Evolutionary conservation across 306 rosid genomes (phyloP).

Genomic region (Delonix regia): DNA sequence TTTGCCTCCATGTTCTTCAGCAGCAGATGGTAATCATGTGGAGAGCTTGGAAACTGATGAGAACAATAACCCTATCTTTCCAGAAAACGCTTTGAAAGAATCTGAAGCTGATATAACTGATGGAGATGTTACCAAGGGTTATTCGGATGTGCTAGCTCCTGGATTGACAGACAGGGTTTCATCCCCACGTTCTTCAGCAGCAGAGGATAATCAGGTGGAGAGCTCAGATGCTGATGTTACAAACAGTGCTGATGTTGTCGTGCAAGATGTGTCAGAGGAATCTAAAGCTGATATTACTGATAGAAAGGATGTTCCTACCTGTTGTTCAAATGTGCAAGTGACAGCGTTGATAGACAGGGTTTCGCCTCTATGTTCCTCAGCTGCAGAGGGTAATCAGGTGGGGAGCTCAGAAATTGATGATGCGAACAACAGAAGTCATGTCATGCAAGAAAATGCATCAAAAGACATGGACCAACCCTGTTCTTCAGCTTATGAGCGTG

Average conservation of each 20-base stretch:
- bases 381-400: constrained; percentile 30
- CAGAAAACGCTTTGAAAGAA: constrained; percentile 7
- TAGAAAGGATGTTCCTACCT: background rate
- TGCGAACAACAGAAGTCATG: constrained; percentile 19
- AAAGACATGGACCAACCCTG: constrained; percentile 29
- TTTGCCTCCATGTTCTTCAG: constrained; percentile 34
- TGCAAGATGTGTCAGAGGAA: background rate
- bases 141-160: constrained; percentile 21
- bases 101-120: constrained; percentile 31
- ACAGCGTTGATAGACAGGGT: background rate
- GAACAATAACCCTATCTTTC: background rate
- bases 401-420: constrained; percentile 31
- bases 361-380: constrained; percentile 28
- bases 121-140: constrained; percentile 25
- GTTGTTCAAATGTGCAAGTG: constrained; percentile 24
- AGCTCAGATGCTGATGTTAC: constrained; percentile 29
- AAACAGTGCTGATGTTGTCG: background rate
- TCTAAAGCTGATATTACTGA: background rate
- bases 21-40: constrained; percentile 33
- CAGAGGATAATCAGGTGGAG: constrained; percentile 33
- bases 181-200: constrained; percentile 28
- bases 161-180: background rate
- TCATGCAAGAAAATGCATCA: constrained; percentile 23
- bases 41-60: constrained; percentile 35
- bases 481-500: constrained; percentile 18